Evolutionary conservation across 1,139 yeast species (phyloP), one percentile per base, ranked within the genome.

Genomic region (Debaryomyces sp.): DNA sequence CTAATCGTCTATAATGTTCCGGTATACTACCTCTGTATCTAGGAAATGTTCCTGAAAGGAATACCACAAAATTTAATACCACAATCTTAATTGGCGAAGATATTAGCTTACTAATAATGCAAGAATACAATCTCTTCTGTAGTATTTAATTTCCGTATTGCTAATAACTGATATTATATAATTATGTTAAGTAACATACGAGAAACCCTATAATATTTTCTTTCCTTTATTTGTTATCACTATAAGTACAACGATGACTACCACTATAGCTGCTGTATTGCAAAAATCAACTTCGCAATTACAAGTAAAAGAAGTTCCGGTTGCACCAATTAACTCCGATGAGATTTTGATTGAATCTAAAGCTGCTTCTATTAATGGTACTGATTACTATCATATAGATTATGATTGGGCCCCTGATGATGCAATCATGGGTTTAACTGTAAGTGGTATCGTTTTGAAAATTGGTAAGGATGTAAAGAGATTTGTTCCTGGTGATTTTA

Each of bases 291-390:
- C 13, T 10, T 12, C 30, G 8, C 12, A 27, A 5, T 27, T 27
- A 12, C 30, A 12, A 27, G 13, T 27, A 27, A 27, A 27, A 12
- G 13, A 27, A n/a, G 30, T 46, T 9, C 49, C 49, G 2, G 18
- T 46, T 10, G 27, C 45, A 13, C 6, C 46, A 4, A n/a, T 46
- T 9, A 33, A 42, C 30, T 18, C 22, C 3, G 46, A 46, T 23
- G 49, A 46, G 24, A 46, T 46, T 10, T 33, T 42, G 23, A 43
- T 46, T 12, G 46, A 41, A 7, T 15, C 42, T 3, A 42, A 35
- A 29, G 42, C 43, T 22, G 42, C 34, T 18, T 26, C 43, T 9
- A 17, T 46, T n/a, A 37, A 29, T 22, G 46, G 15, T 10, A 40
- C 32, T 9, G 46, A 42, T 37, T 22, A 18, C 18, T 46, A 42